phyloP scores from a whole-genome alignment of 805 yeast genomes.

The Metschnikowia matae region DNA sequence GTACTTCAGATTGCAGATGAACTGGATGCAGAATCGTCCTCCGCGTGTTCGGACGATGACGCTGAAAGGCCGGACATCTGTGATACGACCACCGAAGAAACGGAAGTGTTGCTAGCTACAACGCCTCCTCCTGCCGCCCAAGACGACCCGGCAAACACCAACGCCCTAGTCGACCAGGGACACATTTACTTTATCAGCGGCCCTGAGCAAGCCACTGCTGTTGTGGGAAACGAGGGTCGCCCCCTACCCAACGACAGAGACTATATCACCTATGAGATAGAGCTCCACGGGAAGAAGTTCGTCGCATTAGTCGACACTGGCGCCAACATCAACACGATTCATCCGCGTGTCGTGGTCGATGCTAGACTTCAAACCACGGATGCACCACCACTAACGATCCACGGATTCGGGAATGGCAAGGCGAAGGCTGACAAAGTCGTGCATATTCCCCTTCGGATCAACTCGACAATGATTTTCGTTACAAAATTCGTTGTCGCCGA shows the following conservation, averaged over 20 bases:
- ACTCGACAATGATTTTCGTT: not conserved
- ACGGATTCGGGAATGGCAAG: not conserved
- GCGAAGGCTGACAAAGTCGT: not conserved
- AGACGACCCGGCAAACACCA: too few species aligned
- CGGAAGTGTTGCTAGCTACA: too few species aligned
- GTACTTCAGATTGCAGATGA: too few species aligned
- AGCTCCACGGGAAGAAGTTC: not conserved
- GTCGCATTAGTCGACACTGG: not conserved
- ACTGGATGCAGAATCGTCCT: too few species aligned
- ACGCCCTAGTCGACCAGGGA: not conserved
- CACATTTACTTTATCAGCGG: not conserved
- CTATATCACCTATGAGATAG: not conserved
- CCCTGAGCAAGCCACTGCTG: not conserved
- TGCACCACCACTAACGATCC: not conserved
- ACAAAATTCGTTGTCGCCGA: not conserved
- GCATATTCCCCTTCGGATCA: too few species aligned
- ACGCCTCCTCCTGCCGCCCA: too few species aligned
- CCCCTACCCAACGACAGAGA: not conserved
- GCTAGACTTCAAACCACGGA: not conserved
- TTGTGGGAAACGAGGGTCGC: not conserved
- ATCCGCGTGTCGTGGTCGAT: not conserved
- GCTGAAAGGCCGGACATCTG: too few species aligned
- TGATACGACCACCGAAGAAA: too few species aligned
- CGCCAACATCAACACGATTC: not conserved
- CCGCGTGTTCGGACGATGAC: too few species aligned